These are phyloP conservation scores for Porogramme epimiltina DNA, from an alignment of 1,284 basidiomycete species.

Conservation along the genomic window DNA sequence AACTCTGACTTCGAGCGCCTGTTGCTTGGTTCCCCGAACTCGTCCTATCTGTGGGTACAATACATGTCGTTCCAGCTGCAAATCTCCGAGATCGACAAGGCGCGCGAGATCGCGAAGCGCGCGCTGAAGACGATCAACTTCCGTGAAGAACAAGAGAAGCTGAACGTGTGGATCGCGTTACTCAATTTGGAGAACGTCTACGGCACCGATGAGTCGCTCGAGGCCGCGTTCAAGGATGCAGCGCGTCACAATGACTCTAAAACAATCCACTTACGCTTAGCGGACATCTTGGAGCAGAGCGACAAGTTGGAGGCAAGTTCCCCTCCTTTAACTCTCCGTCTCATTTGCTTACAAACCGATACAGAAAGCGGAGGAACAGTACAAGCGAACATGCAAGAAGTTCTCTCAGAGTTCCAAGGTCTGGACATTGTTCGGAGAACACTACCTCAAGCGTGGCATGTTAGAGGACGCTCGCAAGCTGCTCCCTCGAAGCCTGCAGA, in stretches of 20 bases:
- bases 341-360: neutral
- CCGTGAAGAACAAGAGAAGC: constrained; percentile 94
- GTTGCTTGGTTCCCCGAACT: constrained; percentile 94
- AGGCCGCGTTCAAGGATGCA: constrained; percentile 88
- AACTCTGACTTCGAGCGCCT: constrained; percentile 94
- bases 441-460: constrained; percentile 72
- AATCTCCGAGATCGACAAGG: constrained; percentile 94
- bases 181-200: constrained; percentile 96
- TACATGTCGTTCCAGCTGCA: constrained; percentile 99
- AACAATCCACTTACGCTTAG: constrained; percentile 83
- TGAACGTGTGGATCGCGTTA: constrained; percentile 98
- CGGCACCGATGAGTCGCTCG: constrained; percentile 82
- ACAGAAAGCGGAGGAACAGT: constrained; percentile 87
- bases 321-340: neutral
- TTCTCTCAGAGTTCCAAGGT: constrained; percentile 90
- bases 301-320: constrained; percentile 75
- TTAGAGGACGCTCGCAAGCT: constrained; percentile 84
- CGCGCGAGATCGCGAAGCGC: constrained; percentile 83
- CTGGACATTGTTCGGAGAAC: constrained; percentile 89
- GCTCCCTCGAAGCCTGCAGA: constrained; percentile 88
- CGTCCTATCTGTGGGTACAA: constrained; percentile 98
- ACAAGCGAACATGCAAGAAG: constrained; percentile 86
- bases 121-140: constrained; percentile 91
- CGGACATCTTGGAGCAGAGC: constrained; percentile 83
- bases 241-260: constrained; percentile 91